Evolutionary conservation across 2,329 filamentous ascomycete species (phyloP).

Genomic region (Pseudogymnoascus pannorum): DNA sequence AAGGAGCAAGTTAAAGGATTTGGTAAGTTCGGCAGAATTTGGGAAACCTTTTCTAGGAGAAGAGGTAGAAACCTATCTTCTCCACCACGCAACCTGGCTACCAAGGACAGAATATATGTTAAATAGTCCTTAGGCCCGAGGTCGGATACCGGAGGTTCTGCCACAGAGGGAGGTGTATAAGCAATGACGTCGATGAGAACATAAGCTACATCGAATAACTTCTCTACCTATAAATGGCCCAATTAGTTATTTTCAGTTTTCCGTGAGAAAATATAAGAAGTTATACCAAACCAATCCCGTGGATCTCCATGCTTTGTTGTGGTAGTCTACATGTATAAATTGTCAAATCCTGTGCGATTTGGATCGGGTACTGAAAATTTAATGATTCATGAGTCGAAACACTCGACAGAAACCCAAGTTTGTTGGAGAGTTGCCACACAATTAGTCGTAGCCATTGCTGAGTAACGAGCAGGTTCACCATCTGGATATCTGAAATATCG

Average conservation of each 20-base stretch:
- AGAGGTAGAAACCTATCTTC: slow-evolving; percentile 3
- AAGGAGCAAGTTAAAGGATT: background rate
- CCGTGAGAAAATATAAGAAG: no score
- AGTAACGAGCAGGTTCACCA: slow-evolving; percentile 60
- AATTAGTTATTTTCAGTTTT: background rate
- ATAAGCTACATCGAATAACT: background rate
- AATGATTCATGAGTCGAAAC: slow-evolving; percentile 50
- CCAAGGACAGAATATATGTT: slow-evolving; percentile 2
- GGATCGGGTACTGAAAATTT: slow-evolving; percentile 54
- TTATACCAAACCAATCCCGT: slow-evolving; percentile 35
- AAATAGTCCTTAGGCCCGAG: background rate
- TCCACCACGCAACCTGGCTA: background rate
- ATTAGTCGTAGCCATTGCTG: slow-evolving; percentile 65
- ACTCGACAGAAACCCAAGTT: slow-evolving; percentile 56
- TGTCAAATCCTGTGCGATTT: slow-evolving; percentile 51
- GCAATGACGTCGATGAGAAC: background rate
- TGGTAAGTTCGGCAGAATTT: background rate
- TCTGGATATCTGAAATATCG: slow-evolving; percentile 52
- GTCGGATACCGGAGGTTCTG: background rate
- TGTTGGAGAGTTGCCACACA: slow-evolving; percentile 66
- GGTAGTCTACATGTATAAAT: slow-evolving; percentile 33
- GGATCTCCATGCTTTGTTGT: slow-evolving; percentile 37
- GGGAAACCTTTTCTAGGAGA: background rate
- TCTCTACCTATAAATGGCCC: background rate
- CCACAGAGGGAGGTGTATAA: background rate